Conservation (phyloP, 1,284 basidiomycete genomes). For the Rhodotorula sp. region DNA sequence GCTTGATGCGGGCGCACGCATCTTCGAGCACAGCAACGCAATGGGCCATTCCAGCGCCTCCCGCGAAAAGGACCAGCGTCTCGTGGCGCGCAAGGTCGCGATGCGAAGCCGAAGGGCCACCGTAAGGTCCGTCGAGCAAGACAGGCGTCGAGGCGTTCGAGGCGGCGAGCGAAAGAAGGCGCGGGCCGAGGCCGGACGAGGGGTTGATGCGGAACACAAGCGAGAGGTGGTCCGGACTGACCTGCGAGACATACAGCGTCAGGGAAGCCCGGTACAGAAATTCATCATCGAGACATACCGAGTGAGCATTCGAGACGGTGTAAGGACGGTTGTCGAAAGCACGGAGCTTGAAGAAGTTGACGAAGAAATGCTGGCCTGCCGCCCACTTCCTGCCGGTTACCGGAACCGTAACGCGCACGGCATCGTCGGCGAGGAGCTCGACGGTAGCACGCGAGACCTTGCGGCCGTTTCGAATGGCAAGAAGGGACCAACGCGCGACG, state of each 20-base stretch:
- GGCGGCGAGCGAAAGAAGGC: constrained; percentile 24
- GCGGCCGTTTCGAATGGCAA: constrained; percentile 46
- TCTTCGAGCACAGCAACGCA: constrained; percentile 34
- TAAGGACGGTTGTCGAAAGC: constrained; percentile 55
- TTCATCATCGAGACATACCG: too few relatives aligned
- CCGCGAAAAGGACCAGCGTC: constrained; percentile 52
- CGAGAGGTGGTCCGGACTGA: constrained; percentile 14
- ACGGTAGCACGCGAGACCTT: constrained; percentile 48
- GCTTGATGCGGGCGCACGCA: constrained; percentile 18
- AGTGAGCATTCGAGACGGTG: constrained; percentile 51
- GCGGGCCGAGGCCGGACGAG: constrained; percentile 25
- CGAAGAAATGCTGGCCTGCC: constrained; percentile 56
- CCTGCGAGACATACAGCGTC: neutral
- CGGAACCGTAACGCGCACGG: constrained; percentile 47
- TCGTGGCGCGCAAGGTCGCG: constrained; percentile 49
- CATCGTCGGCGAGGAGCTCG: constrained; percentile 48
- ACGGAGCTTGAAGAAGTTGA: constrained; percentile 46
- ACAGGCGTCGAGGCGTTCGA: constrained; percentile 41
- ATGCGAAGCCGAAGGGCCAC: constrained; percentile 45
- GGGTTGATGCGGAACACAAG: constrained; percentile 31
- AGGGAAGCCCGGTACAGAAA: too few relatives aligned
- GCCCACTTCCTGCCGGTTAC: constrained; percentile 46
- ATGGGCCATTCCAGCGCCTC: constrained; percentile 51
- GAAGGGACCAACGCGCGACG: constrained; percentile 48
- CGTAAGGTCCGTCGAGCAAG: constrained; percentile 55